Evolutionary conservation across 208 protist species (phyloP), one percentile per base, ranked within the genome.

Genomic region (Trypanosomatidae sp.): DNA sequence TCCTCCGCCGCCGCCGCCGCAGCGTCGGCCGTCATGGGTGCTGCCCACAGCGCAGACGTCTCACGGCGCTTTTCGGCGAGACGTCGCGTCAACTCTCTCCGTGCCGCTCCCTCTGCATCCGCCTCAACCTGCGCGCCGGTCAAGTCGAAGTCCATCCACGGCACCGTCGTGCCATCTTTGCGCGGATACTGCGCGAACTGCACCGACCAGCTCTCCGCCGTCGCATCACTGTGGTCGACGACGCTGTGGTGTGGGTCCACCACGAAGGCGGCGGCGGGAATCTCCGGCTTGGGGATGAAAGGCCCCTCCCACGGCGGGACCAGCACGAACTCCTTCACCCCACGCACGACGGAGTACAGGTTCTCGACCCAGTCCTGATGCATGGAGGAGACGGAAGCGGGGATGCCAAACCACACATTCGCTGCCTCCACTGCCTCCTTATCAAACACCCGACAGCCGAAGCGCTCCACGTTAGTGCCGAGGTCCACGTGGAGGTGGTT

Each of bases 321-420:
- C 41, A 97, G 82, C n/a, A 93, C 70, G 56, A 97, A 97, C 73
- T 93, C 90, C 84, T 98, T 98, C 56, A 92, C 86, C 1, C 95
- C 95, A 13, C 91, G 84, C 46, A 98, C 85, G 2, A 97, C 93
- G 8, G 86, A 70, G 81, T 98, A 98, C 17, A 98, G 81, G 72
- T 98, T 98, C 79, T 98, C 93, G 30, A 95, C 95, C 84, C 85
- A 95, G 83, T 98, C 95, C 77, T 97, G 92, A 69, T 98, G 95
- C 84, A 95, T 81, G 17, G 89, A 92, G 19, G 89, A 93, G 30
- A 97, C 90, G 1, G 86, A 91, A 50, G 86, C 85, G 0, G 83
- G 79, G 43, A 87, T 89, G 66, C 95, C 95, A 36, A 98, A 84
- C 95, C 95, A 98, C 59, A 98, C 80, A 53, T 98, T 98, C 3